Conservation (phyloP, 257 asterid species). For the Echium plantagineum region DNA sequence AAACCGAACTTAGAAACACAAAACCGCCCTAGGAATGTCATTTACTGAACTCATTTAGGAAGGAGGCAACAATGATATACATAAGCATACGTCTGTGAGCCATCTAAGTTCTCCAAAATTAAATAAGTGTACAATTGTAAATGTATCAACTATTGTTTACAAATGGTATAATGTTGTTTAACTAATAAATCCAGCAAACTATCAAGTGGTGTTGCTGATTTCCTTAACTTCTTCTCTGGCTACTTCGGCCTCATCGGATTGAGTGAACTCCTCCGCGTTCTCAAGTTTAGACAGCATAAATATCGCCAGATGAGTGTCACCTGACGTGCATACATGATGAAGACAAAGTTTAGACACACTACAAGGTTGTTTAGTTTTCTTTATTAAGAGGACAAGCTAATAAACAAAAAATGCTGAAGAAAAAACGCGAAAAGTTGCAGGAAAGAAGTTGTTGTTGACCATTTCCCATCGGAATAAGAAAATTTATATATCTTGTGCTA, state of each 20-base stretch:
- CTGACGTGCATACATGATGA: constrained; percentile 21
- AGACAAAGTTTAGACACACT: background rate
- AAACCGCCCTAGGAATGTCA: too few species aligned
- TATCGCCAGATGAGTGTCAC: constrained; percentile 66
- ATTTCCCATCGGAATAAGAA: background rate
- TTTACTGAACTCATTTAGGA: too few species aligned
- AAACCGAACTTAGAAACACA: too few species aligned
- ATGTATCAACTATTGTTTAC: background rate
- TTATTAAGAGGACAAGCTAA: background rate
- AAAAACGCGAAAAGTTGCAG: too few species aligned
- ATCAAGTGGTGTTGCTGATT: background rate
- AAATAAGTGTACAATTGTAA: too few species aligned
- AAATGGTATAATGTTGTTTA: background rate
- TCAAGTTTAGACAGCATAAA: constrained; percentile 55
- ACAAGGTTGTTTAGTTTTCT: background rate
- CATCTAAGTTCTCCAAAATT: too few species aligned
- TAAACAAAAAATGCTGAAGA: too few species aligned
- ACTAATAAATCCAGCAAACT: background rate
- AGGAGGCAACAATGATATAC: too few species aligned
- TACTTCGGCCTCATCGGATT: constrained; percentile 22
- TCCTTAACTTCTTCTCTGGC: background rate
- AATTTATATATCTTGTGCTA: background rate
- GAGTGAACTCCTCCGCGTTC: constrained; percentile 20
- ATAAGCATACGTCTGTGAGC: too few species aligned
- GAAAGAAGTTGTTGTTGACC: background rate